Conservation (phyloP, 2,329 filamentous ascomycete genomes). For the Fusarium globosum region DNA sequence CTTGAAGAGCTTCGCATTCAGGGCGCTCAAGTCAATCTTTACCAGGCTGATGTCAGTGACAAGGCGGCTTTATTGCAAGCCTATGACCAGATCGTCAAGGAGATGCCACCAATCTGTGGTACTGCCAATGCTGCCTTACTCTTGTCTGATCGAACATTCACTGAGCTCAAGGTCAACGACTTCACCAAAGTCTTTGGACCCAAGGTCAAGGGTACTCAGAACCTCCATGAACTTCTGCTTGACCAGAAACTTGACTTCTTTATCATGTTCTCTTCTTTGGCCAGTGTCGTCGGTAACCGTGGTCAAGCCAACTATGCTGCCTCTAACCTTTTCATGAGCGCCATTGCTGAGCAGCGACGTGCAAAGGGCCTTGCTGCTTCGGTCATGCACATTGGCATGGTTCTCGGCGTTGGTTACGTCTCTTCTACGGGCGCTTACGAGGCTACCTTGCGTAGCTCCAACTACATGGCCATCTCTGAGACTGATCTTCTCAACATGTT, state of each 20-base stretch:
- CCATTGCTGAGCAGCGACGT: conserved; percentile 5
- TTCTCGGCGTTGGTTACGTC: conserved; percentile 58
- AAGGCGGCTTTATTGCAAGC: conserved; percentile 8
- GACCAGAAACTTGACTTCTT: conserved; percentile 14
- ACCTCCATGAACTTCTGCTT: conserved; percentile 5
- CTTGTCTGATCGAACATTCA: neutral
- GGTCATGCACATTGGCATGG: conserved; percentile 51
- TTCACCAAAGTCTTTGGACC: conserved; percentile 8
- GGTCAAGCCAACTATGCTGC: conserved; percentile 16
- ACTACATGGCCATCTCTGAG: conserved; percentile 43
- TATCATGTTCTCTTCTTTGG: conserved; percentile 13
- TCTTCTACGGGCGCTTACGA: conserved; percentile 1
- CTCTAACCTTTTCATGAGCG: conserved; percentile 10
- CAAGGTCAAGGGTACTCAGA: neutral
- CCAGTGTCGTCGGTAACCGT: conserved; percentile 4
- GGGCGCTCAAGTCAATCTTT: neutral
- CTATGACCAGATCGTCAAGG: conserved; percentile 22
- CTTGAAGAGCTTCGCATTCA: neutral
- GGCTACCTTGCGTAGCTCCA: neutral
- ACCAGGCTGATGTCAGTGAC: conserved; percentile 23
- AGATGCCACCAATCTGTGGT: conserved; percentile 10
- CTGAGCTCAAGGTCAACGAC: neutral
- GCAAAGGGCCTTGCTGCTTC: conserved; percentile 45
- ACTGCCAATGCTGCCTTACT: conserved; percentile 14
- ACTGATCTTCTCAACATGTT: conserved; percentile 43